Evolutionary conservation across 441 rosid species (phyloP).

Genomic region (Bruguiera hainesii): DNA sequence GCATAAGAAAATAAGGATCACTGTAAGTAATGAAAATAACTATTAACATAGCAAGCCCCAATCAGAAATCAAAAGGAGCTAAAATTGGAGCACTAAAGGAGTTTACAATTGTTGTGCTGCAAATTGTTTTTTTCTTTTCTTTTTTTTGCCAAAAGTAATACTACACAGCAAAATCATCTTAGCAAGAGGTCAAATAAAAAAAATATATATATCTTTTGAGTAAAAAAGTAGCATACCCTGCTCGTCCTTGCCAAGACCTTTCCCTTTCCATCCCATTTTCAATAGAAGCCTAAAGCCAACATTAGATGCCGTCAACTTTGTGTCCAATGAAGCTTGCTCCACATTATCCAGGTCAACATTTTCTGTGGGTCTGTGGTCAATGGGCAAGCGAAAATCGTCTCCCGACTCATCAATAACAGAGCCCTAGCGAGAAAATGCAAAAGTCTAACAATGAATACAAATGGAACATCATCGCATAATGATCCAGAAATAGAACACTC

Average conservation of each 20-base stretch:
- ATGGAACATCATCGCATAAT: too few species aligned
- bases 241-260: conserved; percentile 92
- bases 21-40: not conserved
- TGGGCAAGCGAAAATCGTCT: conserved; percentile 75
- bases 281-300: conserved; percentile 91
- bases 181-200: not conserved
- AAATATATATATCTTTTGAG: too few species aligned
- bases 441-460: conserved; percentile 2
- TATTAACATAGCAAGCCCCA: not conserved
- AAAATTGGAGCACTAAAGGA: not conserved
- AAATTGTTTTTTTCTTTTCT: too few species aligned
- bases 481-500: too few species aligned
- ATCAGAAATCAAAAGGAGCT: not conserved
- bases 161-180: not conserved
- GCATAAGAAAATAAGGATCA: not conserved
- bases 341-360: conserved; percentile 85
- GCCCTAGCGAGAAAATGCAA: conserved; percentile 40
- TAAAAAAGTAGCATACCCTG: conserved; percentile 51
- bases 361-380: conserved; percentile 62
- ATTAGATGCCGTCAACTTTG: conserved; percentile 69
- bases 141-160: too few species aligned
- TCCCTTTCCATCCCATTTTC: conserved; percentile 99
- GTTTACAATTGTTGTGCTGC: not conserved
- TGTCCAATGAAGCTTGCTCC: conserved; percentile 86
- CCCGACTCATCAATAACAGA: conserved; percentile 58